Evolutionary conservation across 2,329 filamentous ascomycete genomes (phyloP), one percentile per base, ranked within the genome.

Genomic region (Harringtonia lauricola): DNA sequence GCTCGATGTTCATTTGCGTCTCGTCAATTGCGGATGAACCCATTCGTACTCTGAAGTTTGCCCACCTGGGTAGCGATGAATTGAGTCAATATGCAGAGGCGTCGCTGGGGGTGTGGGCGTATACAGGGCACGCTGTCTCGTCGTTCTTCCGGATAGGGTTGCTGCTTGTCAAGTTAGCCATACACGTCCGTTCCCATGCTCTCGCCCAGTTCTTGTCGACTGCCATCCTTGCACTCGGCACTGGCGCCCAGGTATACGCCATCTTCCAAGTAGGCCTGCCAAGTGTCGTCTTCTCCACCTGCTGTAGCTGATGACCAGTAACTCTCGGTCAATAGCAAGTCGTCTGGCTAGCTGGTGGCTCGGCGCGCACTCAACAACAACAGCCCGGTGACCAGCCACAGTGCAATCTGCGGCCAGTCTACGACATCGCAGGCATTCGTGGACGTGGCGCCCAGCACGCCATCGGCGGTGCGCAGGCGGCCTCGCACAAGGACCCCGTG

Each of bases 401-500:
- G 52, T 70, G 74, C 34, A 42, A 63, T 66, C 51, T 76, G 72
- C 55, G 72, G 73, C 24, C 10, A 26, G 49, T 58, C 59, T 40
- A 57, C 55, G 24, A 67, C 58, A 10, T 69, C 66, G 4, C 42
- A 55, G 44, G 56, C 59, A 12, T 60, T 76, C 41, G 67, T 76
- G 49, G 59, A 62, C 35, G 66, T 75, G 41, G 64, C 66, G 15
- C 62, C 67, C 68, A 70, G 35, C 72, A 76, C 52, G 61, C 74
- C 41, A 67, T 76, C 44, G 72, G 72, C 42, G 72, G 72, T 39
- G 61, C 66, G 8, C 70, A 76, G 55, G 72, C 72, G 28, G 58
- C 63, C 44, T 69, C 66, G 13, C 72, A 76, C 59, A 72, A 72
- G 55, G 72, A 72, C 0, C 72, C 73, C 2, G 60, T 76, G 34